Conservation (phyloP, 164 flowering plant species). For the Buxus sempervirens region DNA sequence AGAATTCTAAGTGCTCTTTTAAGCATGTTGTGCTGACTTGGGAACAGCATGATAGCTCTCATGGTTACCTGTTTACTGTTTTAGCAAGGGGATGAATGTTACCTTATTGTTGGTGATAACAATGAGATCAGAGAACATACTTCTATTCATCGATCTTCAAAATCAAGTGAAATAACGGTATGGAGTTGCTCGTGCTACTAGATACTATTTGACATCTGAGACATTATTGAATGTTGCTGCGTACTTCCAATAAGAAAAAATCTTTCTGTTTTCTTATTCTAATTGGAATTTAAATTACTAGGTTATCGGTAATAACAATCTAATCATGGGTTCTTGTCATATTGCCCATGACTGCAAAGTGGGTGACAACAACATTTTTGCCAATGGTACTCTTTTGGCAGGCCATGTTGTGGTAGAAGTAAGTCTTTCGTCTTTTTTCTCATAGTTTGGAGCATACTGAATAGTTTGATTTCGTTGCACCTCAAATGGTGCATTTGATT, state of each 20-base stretch:
- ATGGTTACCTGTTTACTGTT: neutral
- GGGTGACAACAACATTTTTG: slow-evolving; percentile 80
- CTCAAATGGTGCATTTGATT: slow-evolving; percentile 8
- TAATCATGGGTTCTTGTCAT: slow-evolving; percentile 97
- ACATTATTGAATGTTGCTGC: neutral
- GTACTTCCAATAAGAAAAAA: too few species aligned
- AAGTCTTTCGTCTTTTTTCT: slow-evolving; percentile 22
- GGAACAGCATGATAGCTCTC: neutral
- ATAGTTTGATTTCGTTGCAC: neutral
- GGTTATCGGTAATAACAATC: slow-evolving; percentile 87
- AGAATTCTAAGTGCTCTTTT: neutral
- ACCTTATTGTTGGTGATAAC: slow-evolving; percentile 77
- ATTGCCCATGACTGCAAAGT: slow-evolving; percentile 98
- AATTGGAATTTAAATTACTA: slow-evolving; percentile 22
- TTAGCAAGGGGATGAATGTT: slow-evolving; percentile 85
- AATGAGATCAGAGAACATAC: slow-evolving; percentile 88
- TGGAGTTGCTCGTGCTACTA: slow-evolving; percentile 11
- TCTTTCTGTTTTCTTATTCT: slow-evolving; percentile 4
- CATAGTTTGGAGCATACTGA: neutral
- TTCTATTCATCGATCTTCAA: slow-evolving; percentile 90
- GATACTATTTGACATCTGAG: neutral
- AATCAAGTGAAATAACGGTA: slow-evolving; percentile 75
- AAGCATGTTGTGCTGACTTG: neutral
- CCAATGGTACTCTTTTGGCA: slow-evolving; percentile 85
- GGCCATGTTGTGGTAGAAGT: slow-evolving; percentile 93